Evolutionary conservation across 768 basidiomycete species (phyloP), one percentile per base, ranked within the genome.

Genomic region (Hericium rajendrae): DNA sequence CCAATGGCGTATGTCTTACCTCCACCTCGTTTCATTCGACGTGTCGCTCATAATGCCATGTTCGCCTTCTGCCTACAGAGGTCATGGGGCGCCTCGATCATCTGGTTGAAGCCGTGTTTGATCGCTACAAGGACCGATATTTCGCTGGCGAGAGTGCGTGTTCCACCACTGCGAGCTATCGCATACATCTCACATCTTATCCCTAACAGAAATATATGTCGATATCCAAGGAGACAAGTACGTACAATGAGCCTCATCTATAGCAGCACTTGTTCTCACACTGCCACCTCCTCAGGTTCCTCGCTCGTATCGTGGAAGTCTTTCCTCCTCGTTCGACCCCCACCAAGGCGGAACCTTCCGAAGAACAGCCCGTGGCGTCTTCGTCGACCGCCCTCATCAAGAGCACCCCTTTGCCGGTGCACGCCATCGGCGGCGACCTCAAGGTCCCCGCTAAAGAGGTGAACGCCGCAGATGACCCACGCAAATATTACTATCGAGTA

Each of bases 61-160:
- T 56, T 26, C 58, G 63, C 43, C 12, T 32, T 60, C 59, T 51
- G 32, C 63, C 65, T 61, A 39, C 71, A 97, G 94, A 97, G 85
- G 91, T 97, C 63, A 88, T 97, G 72, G 95, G 97, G 50, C 87
- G 97, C 58, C 76, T 98, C 55, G 95, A 99, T 73, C 89, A 90
- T 66, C 78, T 99, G 18, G 93, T 95, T 16, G 97, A 99, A 70
- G 86, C 88, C 52, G 90, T 97, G 40, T 97, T 84, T 66, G 94
- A 97, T 61, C 87, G 97, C 54, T 98, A 93, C 79, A 93, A 94
- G 66, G 90, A 98, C 73, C 82, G 97, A 32, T 99, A 93, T 72
- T 98, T 93, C 71, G 74, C 80, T 46, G 85, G 84, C 63, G 97
- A 99, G 73, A 86, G 93, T 94, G 66, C 59, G 93, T 68, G 48